Base-by-base conservation (phyloP, 202 grass and related monocot species). In the Panicum virgatum region DNA sequence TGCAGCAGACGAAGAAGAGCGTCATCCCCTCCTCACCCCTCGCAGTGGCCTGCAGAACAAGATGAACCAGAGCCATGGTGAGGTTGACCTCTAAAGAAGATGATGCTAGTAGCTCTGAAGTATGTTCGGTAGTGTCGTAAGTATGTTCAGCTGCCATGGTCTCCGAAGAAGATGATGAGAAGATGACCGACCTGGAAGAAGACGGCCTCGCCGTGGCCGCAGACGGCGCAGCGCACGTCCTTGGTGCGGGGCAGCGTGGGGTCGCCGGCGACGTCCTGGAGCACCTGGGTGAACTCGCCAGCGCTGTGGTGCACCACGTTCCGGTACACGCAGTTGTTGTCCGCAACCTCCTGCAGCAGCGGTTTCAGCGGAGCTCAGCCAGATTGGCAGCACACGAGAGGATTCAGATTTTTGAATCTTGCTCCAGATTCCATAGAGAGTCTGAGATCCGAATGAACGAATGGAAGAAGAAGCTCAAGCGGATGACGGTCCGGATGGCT, bases 1-100 rank as follows among this genome's bases (percentile, higher is more conserved):
- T 97, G 90, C 94, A 94, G 71, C 92, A 97, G 69, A 94, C 92
- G 25, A 97, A 94, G 81, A 94, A 97, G 44, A 97, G 70, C 0
- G 90, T 94, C 94, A 94, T 97, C 51, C 89, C 90, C 66, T 94
- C 92, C 80, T 91, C 94, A 2, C 94, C 92, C 32, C 92, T 90
- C 2, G 78, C 68, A 1, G 89, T 94, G 30, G 88, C 90, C 92
- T 94, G 78, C 62, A 91, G 52, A 66, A 3, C 5, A 12, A 68
- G 38, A 48, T 12, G 3, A 63, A 9, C 1, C 14, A 36, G 29
- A 86, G 23, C 43, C 20, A 50, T 63, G 48, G 20, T 39, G 27
- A 59, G 37, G 13, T 51, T 45, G 16, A 51, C 12, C 4, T 42
- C 29, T 62, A 46, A 47, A 47, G 6, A 46, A 65, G n/a, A n/a